These are phyloP conservation scores for Hanseniaspora gamundiae DNA, from an alignment of 1,139 yeast genomes.

Conservation along the genomic window DNA sequence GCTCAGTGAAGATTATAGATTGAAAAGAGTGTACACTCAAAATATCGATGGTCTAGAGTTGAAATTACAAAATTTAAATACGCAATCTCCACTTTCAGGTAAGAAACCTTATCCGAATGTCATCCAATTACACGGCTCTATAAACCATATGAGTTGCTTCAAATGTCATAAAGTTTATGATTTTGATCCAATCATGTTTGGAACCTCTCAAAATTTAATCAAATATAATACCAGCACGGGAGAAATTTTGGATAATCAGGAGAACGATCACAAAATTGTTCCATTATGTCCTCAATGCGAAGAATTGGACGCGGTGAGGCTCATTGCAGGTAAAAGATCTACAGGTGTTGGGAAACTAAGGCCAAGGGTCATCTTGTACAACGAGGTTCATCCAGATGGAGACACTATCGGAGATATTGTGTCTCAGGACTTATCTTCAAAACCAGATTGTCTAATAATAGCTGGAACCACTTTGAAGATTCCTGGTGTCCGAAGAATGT, in stretches of 20 bases:
- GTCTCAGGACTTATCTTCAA: conserved; percentile 47
- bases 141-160: conserved; percentile 60
- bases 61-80: conserved; percentile 33
- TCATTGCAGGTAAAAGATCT: conserved; percentile 52
- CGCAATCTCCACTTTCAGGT: conserved; percentile 32
- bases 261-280: conserved; percentile 18
- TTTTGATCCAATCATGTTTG: conserved; percentile 31
- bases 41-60: conserved; percentile 41
- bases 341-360: conserved; percentile 69
- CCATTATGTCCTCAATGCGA: conserved; percentile 47
- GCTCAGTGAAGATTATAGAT: conserved; percentile 48
- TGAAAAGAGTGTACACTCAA: conserved; percentile 66
- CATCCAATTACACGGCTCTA: conserved; percentile 72
- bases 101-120: conserved; percentile 37
- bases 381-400: conserved; percentile 81
- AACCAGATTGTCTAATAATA: conserved; percentile 67
- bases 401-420: conserved; percentile 70
- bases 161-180: conserved; percentile 46
- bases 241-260: conserved; percentile 9
- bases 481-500: conserved; percentile 73
- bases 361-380: conserved; percentile 75
- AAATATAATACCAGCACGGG: conserved; percentile 15
- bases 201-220: conserved; percentile 2
- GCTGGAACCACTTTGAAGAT: conserved; percentile 82
- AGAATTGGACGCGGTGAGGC: conserved; percentile 38